phyloP scores from a whole-genome alignment of 768 basidiomycete species.

The Amyloporia xantha region DNA sequence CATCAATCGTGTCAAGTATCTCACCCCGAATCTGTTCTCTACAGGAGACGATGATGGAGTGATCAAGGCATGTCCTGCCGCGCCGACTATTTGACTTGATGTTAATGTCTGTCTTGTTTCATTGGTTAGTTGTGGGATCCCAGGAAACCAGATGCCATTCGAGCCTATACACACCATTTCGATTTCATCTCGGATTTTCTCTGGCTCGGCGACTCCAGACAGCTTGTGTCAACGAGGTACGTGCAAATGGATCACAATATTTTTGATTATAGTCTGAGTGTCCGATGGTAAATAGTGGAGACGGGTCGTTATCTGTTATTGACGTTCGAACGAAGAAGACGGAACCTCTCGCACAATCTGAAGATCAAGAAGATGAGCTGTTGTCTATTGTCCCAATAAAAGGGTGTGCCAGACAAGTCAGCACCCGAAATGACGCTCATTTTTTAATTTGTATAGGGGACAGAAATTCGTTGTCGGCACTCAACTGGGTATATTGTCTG shows the following conservation, averaged over 20 bases:
- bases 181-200: conserved; percentile 93
- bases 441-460: conserved; percentile 34
- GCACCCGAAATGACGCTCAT: background rate
- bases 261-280: background rate
- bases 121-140: conserved; percentile 80
- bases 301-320: conserved; percentile 88
- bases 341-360: conserved; percentile 78
- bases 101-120: too few relatives aligned
- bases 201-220: conserved; percentile 66
- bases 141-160: conserved; percentile 54
- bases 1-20: conserved; percentile 76
- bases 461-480: conserved; percentile 85
- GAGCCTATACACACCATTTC: conserved; percentile 79
- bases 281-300: conserved; percentile 50
- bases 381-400: conserved; percentile 82
- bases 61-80: conserved; percentile 56
- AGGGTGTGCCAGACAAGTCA: conserved; percentile 39
- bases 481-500: conserved; percentile 80
- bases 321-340: conserved; percentile 80
- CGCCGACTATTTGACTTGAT: background rate
- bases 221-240: conserved; percentile 75
- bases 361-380: conserved; percentile 94
- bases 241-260: conserved; percentile 10
- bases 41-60: conserved; percentile 95
- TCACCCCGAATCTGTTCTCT: conserved; percentile 65